Conservation (phyloP, 139 green algal species). For the Chlorella sp. region DNA sequence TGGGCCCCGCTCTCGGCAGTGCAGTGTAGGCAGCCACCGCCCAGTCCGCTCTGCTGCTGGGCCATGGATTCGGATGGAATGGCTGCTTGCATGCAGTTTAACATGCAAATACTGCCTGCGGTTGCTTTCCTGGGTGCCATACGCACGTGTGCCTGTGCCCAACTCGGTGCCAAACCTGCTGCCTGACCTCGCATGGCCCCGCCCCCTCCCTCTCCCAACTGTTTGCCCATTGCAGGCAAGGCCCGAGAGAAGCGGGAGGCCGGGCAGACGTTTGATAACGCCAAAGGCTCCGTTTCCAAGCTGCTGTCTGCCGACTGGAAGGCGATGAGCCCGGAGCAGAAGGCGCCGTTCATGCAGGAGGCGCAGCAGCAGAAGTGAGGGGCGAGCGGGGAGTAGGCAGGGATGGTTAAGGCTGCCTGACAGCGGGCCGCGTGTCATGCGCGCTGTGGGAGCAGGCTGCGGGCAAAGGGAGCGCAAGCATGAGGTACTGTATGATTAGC, state of each 20-base stretch:
- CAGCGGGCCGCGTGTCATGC: not conserved
- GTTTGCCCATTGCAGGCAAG: not conserved
- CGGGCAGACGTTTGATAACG: not conserved
- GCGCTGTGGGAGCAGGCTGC: not conserved
- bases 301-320: not conserved
- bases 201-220: too few relatives aligned
- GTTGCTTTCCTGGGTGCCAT: not conserved
- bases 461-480: too few relatives aligned
- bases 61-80: too few relatives aligned
- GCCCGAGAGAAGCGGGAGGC: too few relatives aligned
- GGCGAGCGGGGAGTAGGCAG: not conserved
- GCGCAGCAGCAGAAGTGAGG: not conserved
- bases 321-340: not conserved
- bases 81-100: too few relatives aligned
- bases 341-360: not conserved
- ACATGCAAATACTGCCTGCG: too few relatives aligned
- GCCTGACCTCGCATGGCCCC: too few relatives aligned
- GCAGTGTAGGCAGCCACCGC: too few relatives aligned
- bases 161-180: not conserved
- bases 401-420: too few relatives aligned
- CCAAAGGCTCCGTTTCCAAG: not conserved
- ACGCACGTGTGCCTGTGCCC: not conserved
- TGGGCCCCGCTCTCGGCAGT: too few relatives aligned
- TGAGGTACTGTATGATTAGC: not conserved
- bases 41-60: too few relatives aligned